A percentile compares a stretch with the other conserved stretches of the same genome.
Conservation (phyloP, 768 basidiomycete species). For the Dacryopinax spathularia region DNA sequence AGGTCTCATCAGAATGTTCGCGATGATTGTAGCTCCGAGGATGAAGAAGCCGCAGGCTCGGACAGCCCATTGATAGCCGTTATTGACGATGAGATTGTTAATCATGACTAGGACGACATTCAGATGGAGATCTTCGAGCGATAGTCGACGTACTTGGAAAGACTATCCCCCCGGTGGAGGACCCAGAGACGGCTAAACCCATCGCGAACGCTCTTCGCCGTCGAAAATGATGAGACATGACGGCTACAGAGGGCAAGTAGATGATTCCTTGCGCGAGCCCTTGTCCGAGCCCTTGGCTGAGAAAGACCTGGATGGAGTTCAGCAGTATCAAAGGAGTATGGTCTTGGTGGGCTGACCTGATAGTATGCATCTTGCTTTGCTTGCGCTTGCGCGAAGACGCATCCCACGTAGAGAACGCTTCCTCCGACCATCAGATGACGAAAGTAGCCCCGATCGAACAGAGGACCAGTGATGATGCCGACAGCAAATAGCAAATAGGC, state of each 20-base stretch:
- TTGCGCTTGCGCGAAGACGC: background rate
- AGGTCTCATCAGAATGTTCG: slow-evolving; percentile 30
- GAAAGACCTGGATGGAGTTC: slow-evolving; percentile 17
- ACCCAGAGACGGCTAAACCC: slow-evolving; percentile 13
- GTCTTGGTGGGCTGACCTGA: slow-evolving; percentile 10
- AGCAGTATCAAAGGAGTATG: slow-evolving; percentile 13
- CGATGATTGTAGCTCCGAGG: slow-evolving; percentile 27
- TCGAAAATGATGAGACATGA: slow-evolving; percentile 18
- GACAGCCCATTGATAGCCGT: slow-evolving; percentile 37
- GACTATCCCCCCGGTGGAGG: background rate
- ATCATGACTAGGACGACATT: too few species aligned
- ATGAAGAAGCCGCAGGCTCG: slow-evolving; percentile 35
- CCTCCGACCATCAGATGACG: background rate
- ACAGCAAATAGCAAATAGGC: background rate
- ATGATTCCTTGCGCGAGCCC: slow-evolving; percentile 18
- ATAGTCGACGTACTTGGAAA: slow-evolving; percentile 24
- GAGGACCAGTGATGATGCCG: background rate
- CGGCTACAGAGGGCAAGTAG: slow-evolving; percentile 17
- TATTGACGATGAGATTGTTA: slow-evolving; percentile 28
- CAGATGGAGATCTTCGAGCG: too few species aligned
- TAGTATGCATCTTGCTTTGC: background rate
- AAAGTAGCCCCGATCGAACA: background rate
- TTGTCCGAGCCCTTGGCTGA: slow-evolving; percentile 17
- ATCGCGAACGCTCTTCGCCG: slow-evolving; percentile 15
- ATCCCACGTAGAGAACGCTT: background rate